These are phyloP conservation scores for Dactylellina leptospora DNA, from an alignment of 2,329 filamentous ascomycete genomes.

Conservation along the genomic window DNA sequence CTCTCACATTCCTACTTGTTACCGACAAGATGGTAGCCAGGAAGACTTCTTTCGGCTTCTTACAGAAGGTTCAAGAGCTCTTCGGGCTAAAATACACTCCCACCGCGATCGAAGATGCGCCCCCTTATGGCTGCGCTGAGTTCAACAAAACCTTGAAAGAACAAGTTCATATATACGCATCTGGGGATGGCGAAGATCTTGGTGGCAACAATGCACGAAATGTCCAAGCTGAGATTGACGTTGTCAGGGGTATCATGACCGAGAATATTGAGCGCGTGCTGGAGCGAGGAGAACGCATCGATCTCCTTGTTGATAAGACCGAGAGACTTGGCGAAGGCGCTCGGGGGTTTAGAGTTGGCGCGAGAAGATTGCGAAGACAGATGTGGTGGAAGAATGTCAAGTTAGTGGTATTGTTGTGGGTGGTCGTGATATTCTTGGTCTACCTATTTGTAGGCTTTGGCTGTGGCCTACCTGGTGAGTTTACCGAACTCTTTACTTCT, in stretches of 20 bases:
- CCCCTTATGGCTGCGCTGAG: slow-evolving; percentile 85
- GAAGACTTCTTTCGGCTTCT: slow-evolving; percentile 89
- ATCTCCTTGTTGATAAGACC: slow-evolving; percentile 95
- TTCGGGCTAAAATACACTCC: slow-evolving; percentile 78
- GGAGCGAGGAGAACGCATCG: slow-evolving; percentile 90
- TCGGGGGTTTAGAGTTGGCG: slow-evolving; percentile 87
- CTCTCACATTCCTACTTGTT: slow-evolving; percentile 87
- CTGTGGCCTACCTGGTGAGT: slow-evolving; percentile 72
- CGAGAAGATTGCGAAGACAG: slow-evolving; percentile 81
- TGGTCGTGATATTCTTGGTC: slow-evolving; percentile 72
- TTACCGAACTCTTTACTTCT: neutral
- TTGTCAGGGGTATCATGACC: slow-evolving; percentile 91
- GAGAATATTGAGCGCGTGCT: slow-evolving; percentile 90
- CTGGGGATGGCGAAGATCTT: slow-evolving; percentile 67
- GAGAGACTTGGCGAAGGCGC: slow-evolving; percentile 88
- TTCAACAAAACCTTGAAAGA: slow-evolving; percentile 72
- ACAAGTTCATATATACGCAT: slow-evolving; percentile 55
- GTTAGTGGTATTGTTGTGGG: slow-evolving; percentile 84
- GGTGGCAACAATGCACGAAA: slow-evolving; percentile 81
- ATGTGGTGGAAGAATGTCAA: slow-evolving; percentile 76
- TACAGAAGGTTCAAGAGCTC: slow-evolving; percentile 86
- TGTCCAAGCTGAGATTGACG: slow-evolving; percentile 89
- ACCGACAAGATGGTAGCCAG: slow-evolving; percentile 82
- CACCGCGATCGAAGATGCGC: slow-evolving; percentile 72
- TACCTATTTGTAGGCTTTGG: slow-evolving; percentile 77